Percentiles rank a stretch among this genome's conserved stretches.
phyloP scores from a whole-genome alignment of 306 rosid species.

The Macrotyloma uniflorum region DNA sequence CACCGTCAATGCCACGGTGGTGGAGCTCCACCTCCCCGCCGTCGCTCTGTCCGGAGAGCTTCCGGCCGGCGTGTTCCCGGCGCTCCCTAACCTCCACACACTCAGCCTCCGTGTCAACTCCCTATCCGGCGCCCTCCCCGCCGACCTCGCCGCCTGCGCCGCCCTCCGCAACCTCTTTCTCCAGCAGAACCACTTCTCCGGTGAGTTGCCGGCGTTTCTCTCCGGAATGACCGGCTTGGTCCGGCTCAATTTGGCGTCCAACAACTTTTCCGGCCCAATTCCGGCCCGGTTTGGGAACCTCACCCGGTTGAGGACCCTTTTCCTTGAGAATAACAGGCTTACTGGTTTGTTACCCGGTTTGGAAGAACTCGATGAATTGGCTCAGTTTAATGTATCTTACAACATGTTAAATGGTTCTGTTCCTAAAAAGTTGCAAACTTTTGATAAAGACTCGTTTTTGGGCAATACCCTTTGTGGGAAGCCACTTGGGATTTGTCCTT shows the following conservation, averaged over 20 bases:
- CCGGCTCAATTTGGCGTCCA: constrained; percentile 56
- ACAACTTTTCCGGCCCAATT: constrained; percentile 56
- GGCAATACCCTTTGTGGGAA: constrained; percentile 62
- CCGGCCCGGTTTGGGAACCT: constrained; percentile 47
- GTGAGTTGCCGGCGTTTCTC: constrained; percentile 53
- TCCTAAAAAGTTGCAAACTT: constrained; percentile 52
- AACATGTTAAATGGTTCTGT: constrained; percentile 61
- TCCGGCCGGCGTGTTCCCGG: constrained; percentile 54
- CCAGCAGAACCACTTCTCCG: constrained; percentile 54
- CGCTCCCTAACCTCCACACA: constrained; percentile 53
- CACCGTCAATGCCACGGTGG: constrained; percentile 35
- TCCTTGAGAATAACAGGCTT: constrained; percentile 54
- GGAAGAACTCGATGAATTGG: constrained; percentile 32
- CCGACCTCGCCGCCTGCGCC: constrained; percentile 51
- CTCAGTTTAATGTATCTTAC: constrained; percentile 63
- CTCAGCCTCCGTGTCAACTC: constrained; percentile 62
- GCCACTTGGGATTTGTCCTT: constrained; percentile 55
- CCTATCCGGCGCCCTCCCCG: constrained; percentile 52
- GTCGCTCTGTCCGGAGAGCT: constrained; percentile 59
- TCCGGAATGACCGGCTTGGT: constrained; percentile 45
- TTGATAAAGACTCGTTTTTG: constrained; percentile 46
- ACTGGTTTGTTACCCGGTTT: constrained; percentile 48
- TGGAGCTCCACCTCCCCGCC: constrained; percentile 60
- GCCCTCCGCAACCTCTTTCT: constrained; percentile 64
- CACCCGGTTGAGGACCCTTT: constrained; percentile 53